A percentile compares a stretch with the other conserved stretches of the same genome.
Evolutionary conservation across 2,329 filamentous ascomycete genomes (phyloP).

Genomic region (Daldinia sp.): DNA sequence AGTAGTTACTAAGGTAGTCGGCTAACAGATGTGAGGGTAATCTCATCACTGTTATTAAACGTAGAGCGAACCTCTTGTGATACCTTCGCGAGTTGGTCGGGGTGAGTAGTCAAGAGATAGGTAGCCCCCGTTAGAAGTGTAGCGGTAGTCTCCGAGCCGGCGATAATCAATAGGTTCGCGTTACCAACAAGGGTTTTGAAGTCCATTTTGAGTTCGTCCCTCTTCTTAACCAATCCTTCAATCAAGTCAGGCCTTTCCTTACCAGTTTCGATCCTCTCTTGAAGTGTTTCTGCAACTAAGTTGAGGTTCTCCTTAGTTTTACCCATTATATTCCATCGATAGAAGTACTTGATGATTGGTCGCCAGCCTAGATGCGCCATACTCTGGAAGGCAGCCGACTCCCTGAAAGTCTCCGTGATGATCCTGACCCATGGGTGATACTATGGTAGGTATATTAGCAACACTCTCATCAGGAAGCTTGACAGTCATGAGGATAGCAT

Average conservation of each 20-base stretch:
- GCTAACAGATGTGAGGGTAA: conserved; percentile 46
- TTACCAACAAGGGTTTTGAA: conserved; percentile 18
- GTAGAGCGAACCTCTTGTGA: conserved; percentile 49
- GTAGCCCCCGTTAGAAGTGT: conserved; percentile 28
- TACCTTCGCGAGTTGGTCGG: conserved; percentile 45
- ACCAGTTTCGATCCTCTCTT: conserved; percentile 34
- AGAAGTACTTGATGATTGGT: neutral
- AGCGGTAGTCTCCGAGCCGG: conserved; percentile 36
- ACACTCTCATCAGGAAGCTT: no score
- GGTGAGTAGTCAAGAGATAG: conserved; percentile 50
- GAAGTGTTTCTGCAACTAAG: conserved; percentile 16
- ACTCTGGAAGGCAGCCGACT: neutral
- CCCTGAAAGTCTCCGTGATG: conserved; percentile 7
- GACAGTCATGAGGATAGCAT: neutral
- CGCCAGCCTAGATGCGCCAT: conserved; percentile 8
- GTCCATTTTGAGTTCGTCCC: conserved; percentile 30
- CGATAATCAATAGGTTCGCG: conserved; percentile 20
- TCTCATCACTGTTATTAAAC: conserved; percentile 50
- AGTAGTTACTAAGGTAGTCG: conserved; percentile 45
- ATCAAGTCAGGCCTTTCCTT: conserved; percentile 42
- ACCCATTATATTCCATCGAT: neutral
- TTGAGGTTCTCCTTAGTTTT: conserved; percentile 9
- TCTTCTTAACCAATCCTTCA: conserved; percentile 38
- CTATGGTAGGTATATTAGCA: neutral
- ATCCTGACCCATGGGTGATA: conserved; percentile 35